Percentiles rank a stretch among this genome's conserved stretches.
Conservation (phyloP, 2,329 filamentous ascomycete species). For the Fusarium mexicanum region DNA sequence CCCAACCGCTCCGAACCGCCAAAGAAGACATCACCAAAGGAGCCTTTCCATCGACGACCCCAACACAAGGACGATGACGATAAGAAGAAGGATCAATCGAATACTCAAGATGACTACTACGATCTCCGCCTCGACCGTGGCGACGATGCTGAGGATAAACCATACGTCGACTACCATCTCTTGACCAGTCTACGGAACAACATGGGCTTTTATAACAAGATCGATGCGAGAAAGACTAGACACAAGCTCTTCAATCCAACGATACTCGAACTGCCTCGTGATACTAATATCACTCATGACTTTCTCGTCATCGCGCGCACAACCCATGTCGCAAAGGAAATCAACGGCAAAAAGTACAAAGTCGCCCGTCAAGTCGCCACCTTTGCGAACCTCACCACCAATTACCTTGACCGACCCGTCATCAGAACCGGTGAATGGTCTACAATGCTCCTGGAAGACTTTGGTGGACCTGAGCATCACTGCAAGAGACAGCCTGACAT, state of each 20-base stretch:
- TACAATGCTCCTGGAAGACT: conserved; percentile 24
- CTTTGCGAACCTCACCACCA: conserved; percentile 28
- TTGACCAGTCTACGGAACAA: conserved; percentile 29
- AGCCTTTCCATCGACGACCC: background rate
- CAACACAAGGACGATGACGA: background rate
- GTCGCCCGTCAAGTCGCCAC: conserved; percentile 29
- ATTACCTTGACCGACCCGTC: conserved; percentile 3
- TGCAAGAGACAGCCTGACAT: conserved; percentile 30
- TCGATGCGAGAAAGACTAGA: conserved; percentile 18
- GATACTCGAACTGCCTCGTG: conserved; percentile 24
- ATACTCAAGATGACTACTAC: background rate
- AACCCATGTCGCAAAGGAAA: conserved; percentile 6
- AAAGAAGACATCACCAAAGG: background rate
- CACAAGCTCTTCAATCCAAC: conserved; percentile 33
- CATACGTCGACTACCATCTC: conserved; percentile 20
- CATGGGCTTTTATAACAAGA: conserved; percentile 33
- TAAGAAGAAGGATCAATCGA: background rate
- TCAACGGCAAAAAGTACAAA: conserved; percentile 15
- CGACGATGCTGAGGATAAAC: background rate
- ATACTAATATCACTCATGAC: conserved; percentile 13
- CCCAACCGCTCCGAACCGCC: background rate
- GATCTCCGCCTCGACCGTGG: background rate
- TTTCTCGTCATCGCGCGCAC: conserved; percentile 33
- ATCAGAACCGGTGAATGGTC: conserved; percentile 22
- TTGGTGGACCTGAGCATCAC: conserved; percentile 28